A percentile compares a stretch with the other conserved stretches of the same genome.
Evolutionary conservation across 176 grass and related monocot species (phyloP).

Genomic region (Oryza nivara): DNA sequence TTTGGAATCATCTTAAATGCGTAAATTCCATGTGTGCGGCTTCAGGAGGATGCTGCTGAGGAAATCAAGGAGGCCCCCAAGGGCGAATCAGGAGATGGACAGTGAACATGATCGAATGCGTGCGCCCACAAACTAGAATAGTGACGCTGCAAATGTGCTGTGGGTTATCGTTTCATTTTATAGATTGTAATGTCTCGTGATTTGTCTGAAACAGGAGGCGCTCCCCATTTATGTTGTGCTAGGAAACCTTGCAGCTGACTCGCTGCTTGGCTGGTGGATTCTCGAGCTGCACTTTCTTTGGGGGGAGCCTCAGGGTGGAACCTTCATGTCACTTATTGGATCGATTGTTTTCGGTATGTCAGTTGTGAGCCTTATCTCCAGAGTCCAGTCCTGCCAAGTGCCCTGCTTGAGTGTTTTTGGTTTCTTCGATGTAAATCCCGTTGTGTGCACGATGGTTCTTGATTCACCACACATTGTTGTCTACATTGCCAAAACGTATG

Average conservation of each 20-base stretch:
- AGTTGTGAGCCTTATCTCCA: neutral
- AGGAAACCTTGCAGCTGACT: constrained; percentile 37
- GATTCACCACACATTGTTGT: neutral
- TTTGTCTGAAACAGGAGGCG: constrained; percentile 14
- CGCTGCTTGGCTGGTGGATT: neutral
- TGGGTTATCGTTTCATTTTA: constrained; percentile 26
- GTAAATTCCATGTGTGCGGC: neutral
- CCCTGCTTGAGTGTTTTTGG: neutral
- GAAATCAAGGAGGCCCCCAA: constrained; percentile 56
- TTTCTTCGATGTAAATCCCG: neutral
- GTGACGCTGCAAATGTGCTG: constrained; percentile 22
- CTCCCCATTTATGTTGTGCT: constrained; percentile 18
- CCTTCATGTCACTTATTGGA: neutral
- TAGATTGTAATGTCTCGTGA: constrained; percentile 31
- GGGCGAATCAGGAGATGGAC: constrained; percentile 39
- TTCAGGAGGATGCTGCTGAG: constrained; percentile 48
- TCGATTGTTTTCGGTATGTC: constrained; percentile 5
- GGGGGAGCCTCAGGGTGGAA: constrained; percentile 7
- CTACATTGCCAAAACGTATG: too few relatives aligned
- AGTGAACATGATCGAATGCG: constrained; percentile 30
- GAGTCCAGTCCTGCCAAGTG: neutral
- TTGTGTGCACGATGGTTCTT: neutral
- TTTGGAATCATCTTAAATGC: neutral
- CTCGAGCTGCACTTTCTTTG: neutral
- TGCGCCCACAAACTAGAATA: constrained; percentile 13